Evolutionary conservation across 805 yeast genomes (phyloP).

Genomic region (Grigorovia yakushimaensis): DNA sequence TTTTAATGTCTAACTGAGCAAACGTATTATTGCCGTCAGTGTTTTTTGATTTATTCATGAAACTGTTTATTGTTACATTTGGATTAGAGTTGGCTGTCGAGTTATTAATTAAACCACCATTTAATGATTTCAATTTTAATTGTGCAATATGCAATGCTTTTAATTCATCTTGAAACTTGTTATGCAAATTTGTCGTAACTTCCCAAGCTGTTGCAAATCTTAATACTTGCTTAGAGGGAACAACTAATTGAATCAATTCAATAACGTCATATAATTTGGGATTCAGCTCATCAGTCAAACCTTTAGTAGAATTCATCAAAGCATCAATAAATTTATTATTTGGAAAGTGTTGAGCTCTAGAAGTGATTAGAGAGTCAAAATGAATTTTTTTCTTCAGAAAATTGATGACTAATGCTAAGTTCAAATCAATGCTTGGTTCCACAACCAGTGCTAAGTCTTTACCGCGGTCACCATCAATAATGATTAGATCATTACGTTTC

Average conservation of each 20-base stretch:
- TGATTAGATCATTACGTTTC: constrained; percentile 54
- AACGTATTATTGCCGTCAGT: constrained; percentile 18
- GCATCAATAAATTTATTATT: constrained; percentile 21
- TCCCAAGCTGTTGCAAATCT: constrained; percentile 71
- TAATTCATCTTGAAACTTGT: constrained; percentile 61
- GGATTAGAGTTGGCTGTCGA: no score
- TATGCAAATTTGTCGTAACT: constrained; percentile 44
- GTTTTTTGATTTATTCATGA: constrained; percentile 9
- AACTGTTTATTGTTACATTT: no score
- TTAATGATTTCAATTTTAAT: constrained; percentile 37
- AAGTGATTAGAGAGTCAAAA: constrained; percentile 29
- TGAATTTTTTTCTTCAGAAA: constrained; percentile 68
- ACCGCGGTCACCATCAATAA: constrained; percentile 79
- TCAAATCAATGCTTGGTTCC: constrained; percentile 53
- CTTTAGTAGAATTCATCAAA: constrained; percentile 19
- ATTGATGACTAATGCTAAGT: constrained; percentile 60
- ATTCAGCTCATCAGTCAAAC: constrained; percentile 19
- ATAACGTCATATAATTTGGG: constrained; percentile 32
- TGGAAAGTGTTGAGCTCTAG: constrained; percentile 24
- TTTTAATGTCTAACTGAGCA: constrained; percentile 41
- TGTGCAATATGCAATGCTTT: constrained; percentile 62
- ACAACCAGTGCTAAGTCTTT: constrained; percentile 67
- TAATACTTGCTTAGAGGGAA: constrained; percentile 70
- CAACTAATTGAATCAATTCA: constrained; percentile 42
- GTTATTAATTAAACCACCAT: constrained; percentile 10